Percentiles rank a stretch among this genome's conserved stretches.
phyloP scores from a whole-genome alignment of 2,329 filamentous ascomycete genomes.

The Cercospora zeina region DNA sequence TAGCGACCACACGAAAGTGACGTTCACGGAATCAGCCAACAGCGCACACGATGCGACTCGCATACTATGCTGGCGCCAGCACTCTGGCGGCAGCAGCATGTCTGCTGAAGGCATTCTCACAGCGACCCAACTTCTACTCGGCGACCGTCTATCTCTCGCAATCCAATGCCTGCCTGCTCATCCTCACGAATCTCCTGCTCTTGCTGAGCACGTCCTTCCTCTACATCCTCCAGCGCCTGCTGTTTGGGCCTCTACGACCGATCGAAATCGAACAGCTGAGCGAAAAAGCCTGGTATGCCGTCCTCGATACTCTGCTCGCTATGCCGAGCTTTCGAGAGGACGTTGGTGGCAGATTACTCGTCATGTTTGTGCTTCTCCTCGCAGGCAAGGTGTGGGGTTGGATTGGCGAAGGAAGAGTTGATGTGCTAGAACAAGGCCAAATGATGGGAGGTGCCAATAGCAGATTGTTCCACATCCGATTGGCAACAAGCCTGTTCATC shows the following conservation, averaged over 20 bases:
- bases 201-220: constrained; percentile 77
- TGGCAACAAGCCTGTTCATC: constrained; percentile 74
- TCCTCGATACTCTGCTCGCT: constrained; percentile 92
- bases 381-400: constrained; percentile 98
- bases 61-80: constrained; percentile 56
- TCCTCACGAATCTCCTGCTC: constrained; percentile 86
- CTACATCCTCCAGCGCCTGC: constrained; percentile 82
- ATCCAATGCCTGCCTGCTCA: constrained; percentile 93
- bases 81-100: constrained; percentile 80
- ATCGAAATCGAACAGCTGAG: constrained; percentile 97
- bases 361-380: constrained; percentile 92
- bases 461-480: constrained; percentile 78
- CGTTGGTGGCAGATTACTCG: constrained; percentile 87
- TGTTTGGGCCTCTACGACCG: constrained; percentile 85
- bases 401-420: constrained; percentile 93
- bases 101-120: constrained; percentile 85
- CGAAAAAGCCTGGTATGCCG: constrained; percentile 96
- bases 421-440: constrained; percentile 92
- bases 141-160: constrained; percentile 95
- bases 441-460: constrained; percentile 68
- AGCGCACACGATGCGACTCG: constrained; percentile 35
- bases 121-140: constrained; percentile 97
- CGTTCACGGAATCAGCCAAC: too few relatives aligned
- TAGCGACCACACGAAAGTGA: constrained; percentile 13
- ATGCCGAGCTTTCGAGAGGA: constrained; percentile 99